These are phyloP conservation scores for Dactylellina drechsleri DNA, from an alignment of 2,329 filamentous ascomycete species.

Conservation along the genomic window DNA sequence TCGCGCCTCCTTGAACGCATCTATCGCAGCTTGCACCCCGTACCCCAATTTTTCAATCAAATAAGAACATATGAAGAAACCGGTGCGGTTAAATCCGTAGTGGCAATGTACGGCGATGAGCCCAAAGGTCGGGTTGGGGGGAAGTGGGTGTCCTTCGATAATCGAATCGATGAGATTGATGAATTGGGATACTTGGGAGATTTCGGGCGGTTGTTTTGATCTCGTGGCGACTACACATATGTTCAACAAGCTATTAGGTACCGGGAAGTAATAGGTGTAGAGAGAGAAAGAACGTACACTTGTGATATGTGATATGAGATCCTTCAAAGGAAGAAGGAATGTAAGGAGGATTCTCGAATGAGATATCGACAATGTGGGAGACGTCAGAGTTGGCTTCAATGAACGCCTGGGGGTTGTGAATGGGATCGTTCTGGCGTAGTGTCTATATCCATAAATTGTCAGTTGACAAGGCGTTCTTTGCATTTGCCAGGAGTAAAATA, in stretches of 20 bases:
- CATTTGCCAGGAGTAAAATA: background rate
- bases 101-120: constrained; percentile 76
- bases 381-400: constrained; percentile 73
- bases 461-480: background rate
- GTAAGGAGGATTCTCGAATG: constrained; percentile 89
- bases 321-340: constrained; percentile 67
- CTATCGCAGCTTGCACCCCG: constrained; percentile 78
- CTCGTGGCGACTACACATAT: constrained; percentile 69
- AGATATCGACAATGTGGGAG: constrained; percentile 79
- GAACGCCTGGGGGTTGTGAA: constrained; percentile 79
- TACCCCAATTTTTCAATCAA: constrained; percentile 83
- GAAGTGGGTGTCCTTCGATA: constrained; percentile 53
- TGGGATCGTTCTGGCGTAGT: constrained; percentile 83
- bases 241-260: background rate
- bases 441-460: constrained; percentile 71
- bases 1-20: constrained; percentile 76
- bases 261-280: background rate
- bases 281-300: constrained; percentile 52
- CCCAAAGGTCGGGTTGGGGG: constrained; percentile 48
- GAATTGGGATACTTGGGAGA: constrained; percentile 71
- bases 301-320: constrained; percentile 59
- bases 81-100: constrained; percentile 94
- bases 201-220: constrained; percentile 83
- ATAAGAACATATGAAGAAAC: constrained; percentile 89
- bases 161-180: constrained; percentile 68